phyloP scores from a whole-genome alignment of 495 filamentous ascomycete species.

The Aspergillus homomorphus region DNA sequence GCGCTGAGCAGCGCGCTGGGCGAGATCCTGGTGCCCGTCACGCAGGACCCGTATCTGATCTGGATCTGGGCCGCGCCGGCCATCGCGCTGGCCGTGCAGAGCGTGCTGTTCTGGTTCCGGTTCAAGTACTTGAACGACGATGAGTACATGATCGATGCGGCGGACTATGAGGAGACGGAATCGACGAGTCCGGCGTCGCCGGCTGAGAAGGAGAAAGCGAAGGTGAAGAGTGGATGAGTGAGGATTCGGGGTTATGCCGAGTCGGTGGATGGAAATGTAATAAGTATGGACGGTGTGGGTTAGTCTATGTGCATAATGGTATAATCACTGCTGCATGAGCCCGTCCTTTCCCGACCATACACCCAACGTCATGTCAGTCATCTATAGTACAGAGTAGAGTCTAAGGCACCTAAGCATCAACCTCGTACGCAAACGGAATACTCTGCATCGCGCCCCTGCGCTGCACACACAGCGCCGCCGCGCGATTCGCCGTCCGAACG shows the following conservation, averaged over 20 bases:
- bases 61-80: conserved; percentile 55
- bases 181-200: not conserved
- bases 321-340: too few relatives aligned
- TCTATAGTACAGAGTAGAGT: too few relatives aligned
- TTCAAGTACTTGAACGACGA: conserved; percentile 47
- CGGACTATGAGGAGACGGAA: conserved; percentile 13
- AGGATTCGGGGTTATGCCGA: too few relatives aligned
- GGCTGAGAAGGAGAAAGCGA: not conserved
- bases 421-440: conserved; percentile 85
- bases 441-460: conserved; percentile 77
- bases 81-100: conserved; percentile 45
- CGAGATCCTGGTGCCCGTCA: conserved; percentile 56
- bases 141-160: conserved; percentile 35
- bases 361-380: too few relatives aligned
- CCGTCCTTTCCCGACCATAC: too few relatives aligned
- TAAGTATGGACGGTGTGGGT: too few relatives aligned
- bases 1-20: conserved; percentile 47
- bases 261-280: not conserved
- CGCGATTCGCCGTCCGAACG: conserved; percentile 65
- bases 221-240: not conserved
- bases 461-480: conserved; percentile 74
- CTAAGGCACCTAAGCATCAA: conserved; percentile 29
- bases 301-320: too few relatives aligned
- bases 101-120: conserved; percentile 45
- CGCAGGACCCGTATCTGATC: conserved; percentile 57